These are phyloP conservation scores for Helianthus tuberosus DNA, from an alignment of 129 eudicot species.

Conservation along the genomic window DNA sequence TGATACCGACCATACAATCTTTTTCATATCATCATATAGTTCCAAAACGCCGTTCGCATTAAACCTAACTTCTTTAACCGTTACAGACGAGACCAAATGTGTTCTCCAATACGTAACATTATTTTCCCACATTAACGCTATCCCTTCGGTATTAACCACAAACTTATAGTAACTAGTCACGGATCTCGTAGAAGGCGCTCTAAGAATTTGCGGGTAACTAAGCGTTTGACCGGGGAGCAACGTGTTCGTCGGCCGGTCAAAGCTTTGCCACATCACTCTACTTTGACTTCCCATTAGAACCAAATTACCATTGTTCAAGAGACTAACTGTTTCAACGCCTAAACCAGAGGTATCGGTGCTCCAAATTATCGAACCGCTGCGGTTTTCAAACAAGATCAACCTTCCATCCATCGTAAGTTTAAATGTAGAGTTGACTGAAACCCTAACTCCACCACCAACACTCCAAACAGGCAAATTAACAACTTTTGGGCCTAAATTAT, in stretches of 20 bases:
- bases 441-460: constrained; percentile 74
- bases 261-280: constrained; percentile 66
- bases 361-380: constrained; percentile 54
- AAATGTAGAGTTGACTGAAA: constrained; percentile 58
- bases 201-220: constrained; percentile 57
- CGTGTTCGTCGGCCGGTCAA: constrained; percentile 61
- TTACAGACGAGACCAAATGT: constrained; percentile 32
- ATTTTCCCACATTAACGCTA: constrained; percentile 67
- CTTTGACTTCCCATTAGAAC: constrained; percentile 49
- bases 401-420: constrained; percentile 64
- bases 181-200: constrained; percentile 57
- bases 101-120: constrained; percentile 80
- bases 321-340: constrained; percentile 62
- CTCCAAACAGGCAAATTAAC: constrained; percentile 70
- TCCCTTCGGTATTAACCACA: constrained; percentile 51
- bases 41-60: constrained; percentile 54
- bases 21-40: constrained; percentile 40
- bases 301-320: constrained; percentile 63
- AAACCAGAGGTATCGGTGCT: constrained; percentile 66
- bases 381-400: constrained; percentile 51
- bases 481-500: constrained; percentile 50
- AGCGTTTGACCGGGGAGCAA: constrained; percentile 65
- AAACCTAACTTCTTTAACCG: constrained; percentile 60
- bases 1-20: constrained; percentile 53
- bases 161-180: constrained; percentile 66